These are phyloP conservation scores for Penicillium steckii DNA, from an alignment of 495 filamentous ascomycete genomes.

Conservation along the genomic window DNA sequence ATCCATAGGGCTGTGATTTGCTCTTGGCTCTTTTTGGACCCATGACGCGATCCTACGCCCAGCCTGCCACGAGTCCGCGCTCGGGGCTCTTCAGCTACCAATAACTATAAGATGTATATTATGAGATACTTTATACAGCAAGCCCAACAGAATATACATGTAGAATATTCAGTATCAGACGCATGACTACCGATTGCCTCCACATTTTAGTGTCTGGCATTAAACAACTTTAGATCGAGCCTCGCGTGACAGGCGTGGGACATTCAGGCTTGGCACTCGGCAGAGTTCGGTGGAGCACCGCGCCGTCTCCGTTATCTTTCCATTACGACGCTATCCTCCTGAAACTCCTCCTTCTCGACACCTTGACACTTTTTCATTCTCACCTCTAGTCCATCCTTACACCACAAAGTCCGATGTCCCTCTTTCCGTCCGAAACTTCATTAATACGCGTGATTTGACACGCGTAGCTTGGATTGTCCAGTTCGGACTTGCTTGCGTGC, in stretches of 20 bases:
- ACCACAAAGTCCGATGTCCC: conserved; percentile 14
- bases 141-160: background rate
- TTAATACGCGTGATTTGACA: too few species aligned
- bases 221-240: background rate
- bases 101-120: background rate
- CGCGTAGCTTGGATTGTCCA: background rate
- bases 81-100: background rate
- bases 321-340: conserved; percentile 25
- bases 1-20: conserved; percentile 12
- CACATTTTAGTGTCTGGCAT: background rate
- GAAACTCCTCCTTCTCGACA: background rate
- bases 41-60: background rate
- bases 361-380: background rate
- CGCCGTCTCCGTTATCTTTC: conserved; percentile 17
- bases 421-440: conserved; percentile 3
- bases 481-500: background rate
- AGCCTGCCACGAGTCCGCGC: background rate
- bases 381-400: conserved; percentile 2
- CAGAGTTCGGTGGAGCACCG: conserved; percentile 9
- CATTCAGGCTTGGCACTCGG: conserved; percentile 17
- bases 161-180: too few species aligned
- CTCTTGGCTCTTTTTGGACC: background rate
- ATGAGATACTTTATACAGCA: background rate
- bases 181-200: background rate
- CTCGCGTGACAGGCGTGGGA: conserved; percentile 3